phyloP scores from a whole-genome alignment of 495 filamentous ascomycete species.

The Hypoxylon perforatum region DNA sequence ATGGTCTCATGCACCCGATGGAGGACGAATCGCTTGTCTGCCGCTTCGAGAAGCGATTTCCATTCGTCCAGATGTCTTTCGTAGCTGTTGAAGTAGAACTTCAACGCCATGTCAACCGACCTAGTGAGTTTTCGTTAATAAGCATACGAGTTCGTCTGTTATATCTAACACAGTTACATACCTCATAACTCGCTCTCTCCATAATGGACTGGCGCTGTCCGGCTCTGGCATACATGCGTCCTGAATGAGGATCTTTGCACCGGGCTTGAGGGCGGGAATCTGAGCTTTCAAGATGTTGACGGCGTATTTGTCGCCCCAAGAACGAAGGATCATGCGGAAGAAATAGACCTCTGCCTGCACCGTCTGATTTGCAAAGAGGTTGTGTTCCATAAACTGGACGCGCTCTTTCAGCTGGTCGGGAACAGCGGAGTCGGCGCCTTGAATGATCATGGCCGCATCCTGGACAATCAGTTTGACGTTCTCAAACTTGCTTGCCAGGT shows the following conservation, averaged over 20 bases:
- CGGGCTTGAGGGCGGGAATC: conserved; percentile 53
- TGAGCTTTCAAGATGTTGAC: conserved; percentile 54
- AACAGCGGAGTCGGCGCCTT: conserved; percentile 16
- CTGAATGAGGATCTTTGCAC: conserved; percentile 53
- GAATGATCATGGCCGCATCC: conserved; percentile 15
- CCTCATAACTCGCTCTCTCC: conserved; percentile 31
- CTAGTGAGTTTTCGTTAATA: conserved; percentile 16
- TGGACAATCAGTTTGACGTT: conserved; percentile 33
- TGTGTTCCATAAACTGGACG: conserved; percentile 52
- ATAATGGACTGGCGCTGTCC: conserved; percentile 12
- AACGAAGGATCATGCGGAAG: conserved; percentile 62
- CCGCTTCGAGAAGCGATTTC: conserved; percentile 29
- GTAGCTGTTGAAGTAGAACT: conserved; percentile 19
- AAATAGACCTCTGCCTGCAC: conserved; percentile 64
- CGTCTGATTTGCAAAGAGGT: conserved; percentile 60
- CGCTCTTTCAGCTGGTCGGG: conserved; percentile 26
- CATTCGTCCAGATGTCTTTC: conserved; percentile 32
- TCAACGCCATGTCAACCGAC: conserved; percentile 25
- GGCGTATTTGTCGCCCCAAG: conserved; percentile 56
- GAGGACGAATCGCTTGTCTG: conserved; percentile 33
- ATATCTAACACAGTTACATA: conserved; percentile 17
- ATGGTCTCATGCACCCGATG: conserved; percentile 20
- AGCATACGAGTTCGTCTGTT: conserved; percentile 1
- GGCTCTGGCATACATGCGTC: conserved; percentile 52
- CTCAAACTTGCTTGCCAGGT: conserved; percentile 18